Evolutionary conservation across 1,284 basidiomycete genomes (phyloP).

Genomic region (Apiotrichum gamsii): DNA sequence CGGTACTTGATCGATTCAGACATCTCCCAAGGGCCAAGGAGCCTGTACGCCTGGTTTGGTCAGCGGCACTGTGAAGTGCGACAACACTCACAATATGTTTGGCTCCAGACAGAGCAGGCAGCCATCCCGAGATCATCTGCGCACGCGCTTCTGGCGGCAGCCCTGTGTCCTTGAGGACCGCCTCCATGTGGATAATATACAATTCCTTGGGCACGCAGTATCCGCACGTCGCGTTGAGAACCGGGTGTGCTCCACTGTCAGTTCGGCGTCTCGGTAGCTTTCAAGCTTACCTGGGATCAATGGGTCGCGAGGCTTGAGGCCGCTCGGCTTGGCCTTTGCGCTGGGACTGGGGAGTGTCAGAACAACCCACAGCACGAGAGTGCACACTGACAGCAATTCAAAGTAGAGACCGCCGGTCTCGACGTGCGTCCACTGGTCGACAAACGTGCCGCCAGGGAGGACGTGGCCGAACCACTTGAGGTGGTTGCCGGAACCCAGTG

Average conservation of each 20-base stretch:
- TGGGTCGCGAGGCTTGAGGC: conserved; percentile 26
- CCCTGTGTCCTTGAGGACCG: conserved; percentile 32
- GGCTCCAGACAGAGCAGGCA: conserved; percentile 35
- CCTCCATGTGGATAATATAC: conserved; percentile 43
- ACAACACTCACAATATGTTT: conserved; percentile 35
- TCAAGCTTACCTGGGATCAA: conserved; percentile 34
- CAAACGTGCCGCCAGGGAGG: conserved; percentile 31
- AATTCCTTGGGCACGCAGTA: conserved; percentile 35
- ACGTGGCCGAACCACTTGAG: conserved; percentile 42
- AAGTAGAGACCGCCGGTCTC: conserved; percentile 33
- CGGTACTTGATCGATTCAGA: conserved; percentile 24
- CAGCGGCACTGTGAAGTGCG: background rate
- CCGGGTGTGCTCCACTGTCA: conserved; percentile 33
- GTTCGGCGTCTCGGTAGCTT: background rate
- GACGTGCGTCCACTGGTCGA: conserved; percentile 38
- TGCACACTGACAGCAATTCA: conserved; percentile 31
- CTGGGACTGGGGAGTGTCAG: background rate
- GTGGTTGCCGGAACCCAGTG: conserved; percentile 18
- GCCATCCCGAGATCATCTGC: conserved; percentile 39
- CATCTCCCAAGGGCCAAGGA: conserved; percentile 12
- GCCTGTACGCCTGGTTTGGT: conserved; percentile 23
- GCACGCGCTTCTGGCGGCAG: conserved; percentile 38
- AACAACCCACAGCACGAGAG: background rate
- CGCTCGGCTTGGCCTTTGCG: background rate
- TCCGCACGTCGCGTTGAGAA: conserved; percentile 32